phyloP scores from a whole-genome alignment of 352 stramenopile genomes.

The Elongisporangium prolatum region DNA sequence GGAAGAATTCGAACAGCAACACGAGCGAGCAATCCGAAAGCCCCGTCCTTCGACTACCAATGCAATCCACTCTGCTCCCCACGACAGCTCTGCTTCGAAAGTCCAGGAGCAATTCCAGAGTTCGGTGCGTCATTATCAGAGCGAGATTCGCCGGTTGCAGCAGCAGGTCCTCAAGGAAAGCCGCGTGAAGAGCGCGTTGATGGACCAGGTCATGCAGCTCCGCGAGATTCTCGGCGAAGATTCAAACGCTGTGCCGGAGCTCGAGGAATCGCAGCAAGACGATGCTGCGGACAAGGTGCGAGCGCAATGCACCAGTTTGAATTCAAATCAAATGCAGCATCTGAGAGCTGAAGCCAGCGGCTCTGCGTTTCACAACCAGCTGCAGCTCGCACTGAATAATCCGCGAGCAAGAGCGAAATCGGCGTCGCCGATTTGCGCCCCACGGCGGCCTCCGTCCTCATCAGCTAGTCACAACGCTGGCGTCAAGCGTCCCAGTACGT shows the following conservation, averaged over 20 bases:
- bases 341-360: conserved; percentile 1
- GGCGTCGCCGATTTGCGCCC: conserved; percentile 27
- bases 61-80: neutral
- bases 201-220: conserved; percentile 40
- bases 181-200: conserved; percentile 34
- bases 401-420: conserved; percentile 10
- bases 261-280: conserved; percentile 5
- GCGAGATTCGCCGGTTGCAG: conserved; percentile 62
- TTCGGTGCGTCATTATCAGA: conserved; percentile 50
- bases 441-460: conserved; percentile 5
- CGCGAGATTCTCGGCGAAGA: neutral
- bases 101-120: conserved; percentile 26
- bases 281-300: neutral
- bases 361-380: neutral
- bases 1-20: conserved; percentile 25
- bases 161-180: conserved; percentile 52
- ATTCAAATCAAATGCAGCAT: neutral
- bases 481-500: conserved; percentile 33
- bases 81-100: conserved; percentile 6
- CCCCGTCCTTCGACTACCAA: neutral
- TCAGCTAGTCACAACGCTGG: conserved; percentile 1
- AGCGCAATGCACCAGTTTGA: neutral
- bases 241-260: neutral
- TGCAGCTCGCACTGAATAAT: conserved; percentile 2
- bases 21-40: conserved; percentile 21